Evolutionary conservation across 108 stramenopile species (phyloP), one percentile per base, ranked within the genome.

Genomic region (Chaetoceros muelleri): DNA sequence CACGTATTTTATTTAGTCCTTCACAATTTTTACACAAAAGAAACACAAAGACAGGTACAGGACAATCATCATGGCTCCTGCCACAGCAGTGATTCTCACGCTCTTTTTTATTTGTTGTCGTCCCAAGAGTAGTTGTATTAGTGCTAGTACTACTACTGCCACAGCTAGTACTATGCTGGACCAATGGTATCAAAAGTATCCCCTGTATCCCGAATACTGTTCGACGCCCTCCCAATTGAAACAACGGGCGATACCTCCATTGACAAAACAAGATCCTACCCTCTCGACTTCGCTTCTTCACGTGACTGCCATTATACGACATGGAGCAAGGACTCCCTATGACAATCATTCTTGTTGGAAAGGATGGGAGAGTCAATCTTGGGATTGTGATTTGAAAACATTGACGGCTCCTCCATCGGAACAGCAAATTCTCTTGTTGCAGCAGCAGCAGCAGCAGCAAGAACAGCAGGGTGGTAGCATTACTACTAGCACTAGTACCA

Each of bases 281-380:
- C 58, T 60, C 0, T 57, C 67, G 54, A 59, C 82, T 0, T 61
- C 62, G 60, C 44, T 89, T 0, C 52, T 73, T 17, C 88, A 90
- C 65, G 88, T 78, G n/a, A 84, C 82, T 1, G 78, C 81, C 19
- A 56, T 90, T 34, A 80, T 90, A 52, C 77, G 87, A 10, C 87
- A 90, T 59, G 88, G 88, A 24, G 80, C 88, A 8, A 53, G 88
- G 29, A 84, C 88, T 0, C 87, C 87, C 2, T 84, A 55, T 60
- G 59, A 26, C 60, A 68, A 29, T 16, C 52, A 0, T 70, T 61
- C 50, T 20, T 88, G 73, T 58, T 74, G 70, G 70, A 56, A 71
- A 18, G 47, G 65, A 29, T n/a, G 28, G n/a, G 55, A 75, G 3
- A 74, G 74, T 1, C 71, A 68, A 3, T 23, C 67, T 1, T 90